Base-by-base conservation (phyloP, 2,329 filamentous ascomycete species). In the Furcasterigmium furcatum region DNA sequence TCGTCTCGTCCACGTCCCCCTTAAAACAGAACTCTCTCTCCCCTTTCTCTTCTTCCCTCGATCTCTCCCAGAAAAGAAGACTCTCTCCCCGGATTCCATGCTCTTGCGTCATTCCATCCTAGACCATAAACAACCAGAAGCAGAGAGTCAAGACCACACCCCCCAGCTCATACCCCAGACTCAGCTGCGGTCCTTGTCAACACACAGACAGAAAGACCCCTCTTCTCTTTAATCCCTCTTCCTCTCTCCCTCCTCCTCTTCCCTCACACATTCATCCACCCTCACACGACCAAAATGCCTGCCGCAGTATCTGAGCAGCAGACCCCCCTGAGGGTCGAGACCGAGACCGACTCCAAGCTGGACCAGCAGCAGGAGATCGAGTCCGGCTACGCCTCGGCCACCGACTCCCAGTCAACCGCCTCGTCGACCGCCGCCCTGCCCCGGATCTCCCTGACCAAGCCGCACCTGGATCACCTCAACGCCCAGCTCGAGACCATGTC, bases 381-480 rank as follows among this genome's bases (percentile, higher is more conserved):
- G 68, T 96, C 92, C 29, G 92, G 92, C 52, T 96, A 96, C 72
- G 88, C 83, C 59, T 85, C 75, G 13, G 63, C 62, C 41, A 51
- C 47, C 18, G 50, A 52, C 41, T 43, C 44, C 14, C 45, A 50
- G 19, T 50, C 87, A 69, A 67, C 62, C 22, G 56, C 63, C 59
- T 78, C 66, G 59, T 84, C 70, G 65, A 85, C 79, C 35, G 74
- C 76, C 43, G 84, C 81, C 53, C 76, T 92, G 18, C 87, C 91
- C 13, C 81, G 88, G 49, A 78, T 97, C 58, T 83, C 85, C 67
- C 90, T 99, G 73, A 92, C 89, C 54, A 87, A 87, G 65, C 80
- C 86, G 52, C 92, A 99, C 67, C 76, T 97, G 56, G 85, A 88
- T 59, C 92, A 92, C 68, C 79, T 99, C 65, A 99, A 99, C 76